A percentile compares a stretch with the other conserved stretches of the same genome.
Evolutionary conservation across 2,329 filamentous ascomycete species (phyloP).

Genomic region (Talaromyces sp.): DNA sequence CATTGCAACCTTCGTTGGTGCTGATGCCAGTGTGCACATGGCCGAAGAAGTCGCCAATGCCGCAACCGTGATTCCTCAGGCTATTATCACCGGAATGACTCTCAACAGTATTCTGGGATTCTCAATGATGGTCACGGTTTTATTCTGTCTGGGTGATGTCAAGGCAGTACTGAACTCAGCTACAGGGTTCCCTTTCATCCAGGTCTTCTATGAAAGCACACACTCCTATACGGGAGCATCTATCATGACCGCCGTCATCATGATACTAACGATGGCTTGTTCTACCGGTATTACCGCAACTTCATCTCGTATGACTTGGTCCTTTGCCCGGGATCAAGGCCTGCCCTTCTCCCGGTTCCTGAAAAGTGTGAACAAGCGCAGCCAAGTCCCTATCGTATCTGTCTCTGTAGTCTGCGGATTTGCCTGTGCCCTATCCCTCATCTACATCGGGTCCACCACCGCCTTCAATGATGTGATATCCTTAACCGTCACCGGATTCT

Average conservation of each 20-base stretch:
- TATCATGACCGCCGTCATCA: slow-evolving; percentile 34
- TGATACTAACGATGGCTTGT: slow-evolving; percentile 35
- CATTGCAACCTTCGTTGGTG: slow-evolving; percentile 37
- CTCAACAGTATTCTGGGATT: slow-evolving; percentile 42
- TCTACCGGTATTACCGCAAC: slow-evolving; percentile 37
- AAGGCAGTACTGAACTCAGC: slow-evolving; percentile 32
- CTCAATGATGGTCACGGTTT: slow-evolving; percentile 37
- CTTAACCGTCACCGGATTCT: slow-evolving; percentile 39
- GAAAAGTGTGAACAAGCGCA: slow-evolving; percentile 19
- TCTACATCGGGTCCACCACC: slow-evolving; percentile 26
- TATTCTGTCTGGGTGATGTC: slow-evolving; percentile 41
- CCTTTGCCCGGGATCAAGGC: slow-evolving; percentile 36
- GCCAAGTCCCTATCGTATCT: slow-evolving; percentile 20
- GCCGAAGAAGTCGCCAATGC: slow-evolving; percentile 46
- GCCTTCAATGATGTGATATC: slow-evolving; percentile 28
- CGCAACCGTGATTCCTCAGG: slow-evolving; percentile 37
- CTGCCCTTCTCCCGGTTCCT: slow-evolving; percentile 31
- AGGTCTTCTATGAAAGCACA: slow-evolving; percentile 50
- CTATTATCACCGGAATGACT: slow-evolving; percentile 38
- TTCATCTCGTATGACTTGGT: slow-evolving; percentile 36
- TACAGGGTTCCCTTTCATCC: slow-evolving; percentile 42
- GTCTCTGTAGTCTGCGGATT: slow-evolving; percentile 23
- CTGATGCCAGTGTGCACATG: slow-evolving; percentile 35
- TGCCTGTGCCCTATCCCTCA: slow-evolving; percentile 25
- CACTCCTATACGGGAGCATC: slow-evolving; percentile 38